Evolutionary conservation across 768 basidiomycete genomes (phyloP).

Genomic region (Auricularia auricula-judae): DNA sequence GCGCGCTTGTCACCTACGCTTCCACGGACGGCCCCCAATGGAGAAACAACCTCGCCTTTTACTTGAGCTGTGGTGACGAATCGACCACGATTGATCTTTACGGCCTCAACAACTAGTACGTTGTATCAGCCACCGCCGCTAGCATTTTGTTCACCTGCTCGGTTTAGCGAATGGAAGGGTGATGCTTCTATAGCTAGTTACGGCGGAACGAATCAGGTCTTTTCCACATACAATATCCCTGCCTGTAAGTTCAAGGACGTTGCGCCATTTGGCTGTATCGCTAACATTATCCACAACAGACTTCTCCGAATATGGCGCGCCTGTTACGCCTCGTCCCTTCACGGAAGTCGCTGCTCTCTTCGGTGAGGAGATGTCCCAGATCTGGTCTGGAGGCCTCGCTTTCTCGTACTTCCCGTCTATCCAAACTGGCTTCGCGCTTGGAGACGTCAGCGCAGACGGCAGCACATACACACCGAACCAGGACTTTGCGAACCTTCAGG

Average conservation of each 20-base stretch:
- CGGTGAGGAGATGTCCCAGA: constrained; percentile 56
- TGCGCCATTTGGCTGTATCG: constrained; percentile 7
- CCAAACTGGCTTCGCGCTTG: constrained; percentile 75
- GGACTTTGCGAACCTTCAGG: constrained; percentile 57
- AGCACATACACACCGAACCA: constrained; percentile 52
- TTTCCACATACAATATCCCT: neutral
- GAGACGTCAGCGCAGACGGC: constrained; percentile 57
- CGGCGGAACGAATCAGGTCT: constrained; percentile 15
- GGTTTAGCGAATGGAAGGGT: constrained; percentile 72
- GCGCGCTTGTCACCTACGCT: constrained; percentile 72
- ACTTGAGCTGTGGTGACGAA: constrained; percentile 67
- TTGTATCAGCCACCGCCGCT: constrained; percentile 8
- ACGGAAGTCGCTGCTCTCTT: constrained; percentile 68
- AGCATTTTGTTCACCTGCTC: constrained; percentile 7
- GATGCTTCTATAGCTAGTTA: constrained; percentile 48
- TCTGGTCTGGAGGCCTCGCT: constrained; percentile 84
- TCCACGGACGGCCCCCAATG: constrained; percentile 67
- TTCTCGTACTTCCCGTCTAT: constrained; percentile 79
- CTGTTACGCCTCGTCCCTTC: constrained; percentile 63
- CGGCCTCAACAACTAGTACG: constrained; percentile 81
- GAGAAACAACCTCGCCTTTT: constrained; percentile 57
- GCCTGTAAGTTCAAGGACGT: constrained; percentile 19
- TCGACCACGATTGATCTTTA: constrained; percentile 68
- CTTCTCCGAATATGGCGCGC: constrained; percentile 81
- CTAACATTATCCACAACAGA: constrained; percentile 36